Conservation (phyloP, 2,329 filamentous ascomycete species). For the Trichoderma sp. region DNA sequence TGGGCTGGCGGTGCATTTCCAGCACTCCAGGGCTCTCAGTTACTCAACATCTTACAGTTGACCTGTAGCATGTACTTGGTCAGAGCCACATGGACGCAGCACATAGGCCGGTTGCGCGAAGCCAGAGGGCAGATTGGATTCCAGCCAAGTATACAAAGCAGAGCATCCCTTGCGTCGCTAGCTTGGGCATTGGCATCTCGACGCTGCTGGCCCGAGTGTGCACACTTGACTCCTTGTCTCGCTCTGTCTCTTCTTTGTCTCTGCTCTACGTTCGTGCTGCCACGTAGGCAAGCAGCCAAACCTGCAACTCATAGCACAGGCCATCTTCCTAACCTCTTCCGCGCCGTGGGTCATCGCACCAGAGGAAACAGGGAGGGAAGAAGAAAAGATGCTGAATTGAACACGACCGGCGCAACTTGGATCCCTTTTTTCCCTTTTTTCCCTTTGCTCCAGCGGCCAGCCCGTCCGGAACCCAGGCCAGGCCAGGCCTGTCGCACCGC, state of each 20-base stretch:
- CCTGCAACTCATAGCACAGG: conserved; percentile 4
- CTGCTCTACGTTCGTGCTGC: background rate
- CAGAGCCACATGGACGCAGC: background rate
- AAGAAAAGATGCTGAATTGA: background rate
- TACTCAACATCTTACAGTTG: no score
- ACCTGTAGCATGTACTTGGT: no score
- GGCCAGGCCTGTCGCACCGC: background rate
- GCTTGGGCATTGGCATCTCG: background rate
- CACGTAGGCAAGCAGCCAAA: conserved; percentile 6
- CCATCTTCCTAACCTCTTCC: background rate
- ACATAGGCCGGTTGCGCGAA: background rate
- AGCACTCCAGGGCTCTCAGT: no score
- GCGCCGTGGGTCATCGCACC: background rate
- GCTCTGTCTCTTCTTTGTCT: background rate
- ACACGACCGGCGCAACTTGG: background rate
- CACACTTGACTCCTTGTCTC: background rate
- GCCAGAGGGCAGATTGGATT: background rate
- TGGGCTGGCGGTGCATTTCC: background rate
- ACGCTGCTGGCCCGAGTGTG: no score
- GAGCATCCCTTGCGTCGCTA: background rate
- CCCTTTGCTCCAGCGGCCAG: background rate
- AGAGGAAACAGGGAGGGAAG: background rate
- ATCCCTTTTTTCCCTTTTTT: background rate
- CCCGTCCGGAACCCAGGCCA: background rate
- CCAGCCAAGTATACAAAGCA: background rate